A percentile compares a stretch with the other conserved stretches of the same genome.
Evolutionary conservation across 2,329 filamentous ascomycete genomes (phyloP).

Genomic region (Fusarium stilboides): DNA sequence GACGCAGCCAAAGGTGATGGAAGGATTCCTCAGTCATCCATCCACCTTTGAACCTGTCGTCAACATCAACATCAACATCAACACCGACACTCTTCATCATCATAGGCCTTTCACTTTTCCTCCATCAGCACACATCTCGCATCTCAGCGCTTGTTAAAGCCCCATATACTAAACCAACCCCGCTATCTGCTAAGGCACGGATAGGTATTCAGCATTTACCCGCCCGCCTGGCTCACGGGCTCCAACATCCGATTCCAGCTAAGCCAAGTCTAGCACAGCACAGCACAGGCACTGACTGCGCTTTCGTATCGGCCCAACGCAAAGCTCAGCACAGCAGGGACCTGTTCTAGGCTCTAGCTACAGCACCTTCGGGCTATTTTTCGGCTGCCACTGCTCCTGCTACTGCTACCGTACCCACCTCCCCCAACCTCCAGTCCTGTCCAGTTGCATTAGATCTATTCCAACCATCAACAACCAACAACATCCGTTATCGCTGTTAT

Average conservation of each 20-base stretch:
- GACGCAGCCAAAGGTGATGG: neutral
- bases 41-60: neutral
- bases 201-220: conserved; percentile 30
- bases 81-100: neutral
- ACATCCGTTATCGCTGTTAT: conserved; percentile 35
- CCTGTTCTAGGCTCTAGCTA: conserved; percentile 19
- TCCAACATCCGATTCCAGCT: conserved; percentile 31
- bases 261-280: conserved; percentile 16
- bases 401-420: conserved; percentile 8
- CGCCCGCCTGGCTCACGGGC: conserved; percentile 43
- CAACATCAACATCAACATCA: conserved; percentile 11
- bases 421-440: conserved; percentile 28
- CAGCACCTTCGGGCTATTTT: conserved; percentile 1
- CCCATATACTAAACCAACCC: conserved; percentile 23
- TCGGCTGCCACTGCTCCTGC: conserved; percentile 4
- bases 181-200: conserved; percentile 18
- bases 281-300: neutral
- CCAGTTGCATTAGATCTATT: neutral
- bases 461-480: conserved; percentile 25
- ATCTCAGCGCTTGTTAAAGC: neutral
- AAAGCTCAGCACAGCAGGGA: conserved; percentile 17
- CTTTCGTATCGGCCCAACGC: conserved; percentile 5
- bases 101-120: neutral
- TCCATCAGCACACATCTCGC: neutral
- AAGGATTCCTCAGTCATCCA: conserved; percentile 29